Base-by-base conservation (phyloP, 2,329 filamentous ascomycete species). In the Ophiostoma australiae region DNA sequence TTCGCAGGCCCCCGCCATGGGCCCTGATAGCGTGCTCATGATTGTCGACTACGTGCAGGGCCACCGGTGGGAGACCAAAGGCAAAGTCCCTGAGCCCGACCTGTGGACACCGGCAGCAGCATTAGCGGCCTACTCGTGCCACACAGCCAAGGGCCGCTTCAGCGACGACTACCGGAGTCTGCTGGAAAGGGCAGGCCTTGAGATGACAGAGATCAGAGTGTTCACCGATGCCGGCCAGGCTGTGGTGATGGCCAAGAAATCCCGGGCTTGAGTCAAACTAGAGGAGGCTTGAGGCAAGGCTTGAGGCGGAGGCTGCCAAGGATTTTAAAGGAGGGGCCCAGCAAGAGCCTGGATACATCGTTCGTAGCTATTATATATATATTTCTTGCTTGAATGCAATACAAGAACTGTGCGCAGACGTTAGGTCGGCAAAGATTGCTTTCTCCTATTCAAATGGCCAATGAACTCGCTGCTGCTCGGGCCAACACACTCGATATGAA, bases 21-120 rank as follows among this genome's bases (percentile, higher is more conserved):
- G 44, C 2, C 44, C 44, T n/a, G 44, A 48, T 10, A 48, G 44
- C 44, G 44, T 48, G 44, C 44, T 48, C 17, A 48, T 48, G 44
- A 48, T 48, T 48, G 44, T 48, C 44, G 44, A 48, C 44, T 48
- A 48, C 44, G 44, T 48, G 44, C 44, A 48, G 44, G 44, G 44
- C 44, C 44, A 48, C 7, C 44, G 44, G 44, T 48, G 44, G 44
- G 44, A 48, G 17, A n/a, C 44, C 17, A 48, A 48, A 17, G 44
- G 44, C 44, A 48, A 48, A 8, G 11, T 48, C 6, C 44, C 44
- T 5, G 44, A 48, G 17, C 44, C 44, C 44, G 44, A 48, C 44
- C 44, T 48, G 17, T 48, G 44, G 44, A 48, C 44, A 4, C 44
- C 44, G 17, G 44, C 44, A 48, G 44, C 44, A 48, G 44, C 44